These are phyloP conservation scores for Penicillium ochrochloron DNA, from an alignment of 495 filamentous ascomycete genomes.

Conservation along the genomic window DNA sequence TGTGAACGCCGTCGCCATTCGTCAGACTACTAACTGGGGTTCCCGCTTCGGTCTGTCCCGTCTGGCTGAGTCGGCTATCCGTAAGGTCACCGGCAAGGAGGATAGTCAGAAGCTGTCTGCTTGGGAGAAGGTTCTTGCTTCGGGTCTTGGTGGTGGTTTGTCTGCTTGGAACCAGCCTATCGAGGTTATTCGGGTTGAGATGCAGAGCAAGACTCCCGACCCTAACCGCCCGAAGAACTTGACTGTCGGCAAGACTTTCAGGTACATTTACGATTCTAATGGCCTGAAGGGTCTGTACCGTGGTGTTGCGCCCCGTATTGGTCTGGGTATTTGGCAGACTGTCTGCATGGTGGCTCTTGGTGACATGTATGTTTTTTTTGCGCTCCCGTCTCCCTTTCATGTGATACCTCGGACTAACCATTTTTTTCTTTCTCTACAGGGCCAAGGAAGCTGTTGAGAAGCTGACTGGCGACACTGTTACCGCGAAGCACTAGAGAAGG, in stretches of 20 bases:
- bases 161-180: conserved; percentile 99
- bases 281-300: conserved; percentile 94
- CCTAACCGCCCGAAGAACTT: conserved; percentile 98
- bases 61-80: conserved; percentile 87
- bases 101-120: conserved; percentile 74
- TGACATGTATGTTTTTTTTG: conserved; percentile 80
- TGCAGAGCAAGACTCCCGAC: conserved; percentile 98
- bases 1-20: conserved; percentile 96
- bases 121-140: conserved; percentile 87
- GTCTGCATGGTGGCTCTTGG: conserved; percentile 99
- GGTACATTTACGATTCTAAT: conserved; percentile 89
- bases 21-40: conserved; percentile 99
- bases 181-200: conserved; percentile 99
- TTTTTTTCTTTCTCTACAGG: conserved; percentile 56
- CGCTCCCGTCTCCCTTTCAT: conserved; percentile 20
- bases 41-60: conserved; percentile 91
- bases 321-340: conserved; percentile 97
- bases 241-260: conserved; percentile 90
- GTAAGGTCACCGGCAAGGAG: conserved; percentile 78
- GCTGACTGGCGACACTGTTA: conserved; percentile 90
- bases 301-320: conserved; percentile 91
- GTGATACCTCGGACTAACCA: conserved; percentile 44
- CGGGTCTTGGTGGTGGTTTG: conserved; percentile 86
- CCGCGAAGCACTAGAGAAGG: conserved; percentile 90
- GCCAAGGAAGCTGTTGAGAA: conserved; percentile 98